These are phyloP conservation scores for Lentinus tigrinus DNA, from an alignment of 768 basidiomycete species.

Conservation along the genomic window DNA sequence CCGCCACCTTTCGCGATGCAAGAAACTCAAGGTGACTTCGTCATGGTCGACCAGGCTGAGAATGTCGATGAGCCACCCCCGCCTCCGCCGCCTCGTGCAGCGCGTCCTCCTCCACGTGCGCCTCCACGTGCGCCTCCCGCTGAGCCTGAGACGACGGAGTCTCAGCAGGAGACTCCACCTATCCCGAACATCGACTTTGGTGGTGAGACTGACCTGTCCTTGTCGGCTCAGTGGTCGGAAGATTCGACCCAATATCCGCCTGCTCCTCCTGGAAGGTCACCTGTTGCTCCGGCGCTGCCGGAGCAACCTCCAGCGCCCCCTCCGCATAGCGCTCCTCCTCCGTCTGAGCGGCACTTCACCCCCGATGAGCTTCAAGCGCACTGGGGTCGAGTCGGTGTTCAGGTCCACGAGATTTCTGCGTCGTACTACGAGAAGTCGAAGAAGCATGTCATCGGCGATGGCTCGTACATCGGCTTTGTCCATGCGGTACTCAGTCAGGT, in stretches of 20 bases:
- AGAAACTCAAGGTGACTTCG: constrained; percentile 29
- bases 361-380: constrained; percentile 68
- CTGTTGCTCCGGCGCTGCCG: constrained; percentile 18
- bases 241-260: constrained; percentile 42
- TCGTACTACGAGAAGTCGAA: constrained; percentile 73
- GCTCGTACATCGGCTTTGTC: constrained; percentile 80
- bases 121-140: constrained; percentile 42
- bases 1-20: constrained; percentile 27
- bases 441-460: constrained; percentile 78
- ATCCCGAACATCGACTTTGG: constrained; percentile 55
- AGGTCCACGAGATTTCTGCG: constrained; percentile 69
- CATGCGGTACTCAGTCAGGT: constrained; percentile 63
- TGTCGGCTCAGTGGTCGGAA: constrained; percentile 59
- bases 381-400: constrained; percentile 74
- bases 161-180: constrained; percentile 70
- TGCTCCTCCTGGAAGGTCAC: constrained; percentile 31
- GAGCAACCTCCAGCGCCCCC: not conserved
- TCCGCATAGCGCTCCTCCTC: not conserved
- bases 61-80: constrained; percentile 37
- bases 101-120: constrained; percentile 32
- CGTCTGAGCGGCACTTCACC: constrained; percentile 33
- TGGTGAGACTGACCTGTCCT: constrained; percentile 48
- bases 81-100: constrained; percentile 43
- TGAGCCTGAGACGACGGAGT: constrained; percentile 32
- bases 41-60: constrained; percentile 31